Base-by-base conservation (phyloP, 805 yeast species). In the Spathaspora boniae region DNA sequence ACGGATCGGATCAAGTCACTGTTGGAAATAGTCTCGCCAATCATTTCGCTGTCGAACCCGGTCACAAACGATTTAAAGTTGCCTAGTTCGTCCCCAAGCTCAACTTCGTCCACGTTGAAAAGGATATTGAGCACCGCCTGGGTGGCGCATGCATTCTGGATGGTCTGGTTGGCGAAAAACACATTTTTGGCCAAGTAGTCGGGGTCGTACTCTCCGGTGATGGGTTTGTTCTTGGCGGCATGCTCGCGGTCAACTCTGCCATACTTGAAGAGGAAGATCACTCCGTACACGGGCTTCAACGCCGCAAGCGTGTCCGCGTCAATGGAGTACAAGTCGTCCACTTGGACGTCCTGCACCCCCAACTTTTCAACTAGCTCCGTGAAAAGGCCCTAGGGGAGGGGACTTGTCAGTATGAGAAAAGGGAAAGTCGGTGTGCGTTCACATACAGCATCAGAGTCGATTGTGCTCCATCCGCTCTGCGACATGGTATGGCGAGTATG, bases 81-180 rank as follows among this genome's bases (percentile, higher is more conserved):
- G 2, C 42, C 19, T 38, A 80, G 57, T 23, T 71, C 75, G 0
- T 54, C 54, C 1, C 86, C 86, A 3, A 79, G 36, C 2, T 65
- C 65, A 9, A 78, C 37, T 7, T 26, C 36, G 4, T 46, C 54
- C 6, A 49, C 41, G 34, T 65, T 60, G 40, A 80, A 46, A 35
- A 80, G 54, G 6, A 78, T 58, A 37, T 78, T 76, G 38, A 80
- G 59, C 16, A 80, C 80, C 0, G 86, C 86, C 47, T 76, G 83
- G 1, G 86, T 80, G n/a, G 82, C 86, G 54, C 86, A 80, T 3
- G 86, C 85, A 47, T 80, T 79, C 46, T 76, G 78, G 36, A 79
- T 76, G 18, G 73, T 73, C 50, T 80, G 86, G 31, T 67, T 67
- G 5, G 85, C 84, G 50, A 80, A 80, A 50, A 76, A 79, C 2